Evolutionary conservation across 306 rosid genomes (phyloP), one percentile per base, ranked within the genome.

Genomic region (Pyrus bretschneideri): DNA sequence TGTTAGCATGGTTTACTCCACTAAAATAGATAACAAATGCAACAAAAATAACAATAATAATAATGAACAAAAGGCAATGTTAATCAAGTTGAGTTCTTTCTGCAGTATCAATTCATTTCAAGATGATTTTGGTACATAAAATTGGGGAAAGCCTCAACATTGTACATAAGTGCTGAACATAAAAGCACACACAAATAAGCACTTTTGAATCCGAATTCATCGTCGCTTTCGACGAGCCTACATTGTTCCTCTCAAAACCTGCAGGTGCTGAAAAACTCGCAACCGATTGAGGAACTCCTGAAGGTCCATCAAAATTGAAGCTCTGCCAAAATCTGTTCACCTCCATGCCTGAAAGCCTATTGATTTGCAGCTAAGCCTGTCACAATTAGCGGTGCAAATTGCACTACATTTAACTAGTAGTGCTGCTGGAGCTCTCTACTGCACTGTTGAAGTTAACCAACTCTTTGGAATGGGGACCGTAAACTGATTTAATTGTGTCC

Each of bases 401-500:
- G 18, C 64, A 4, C 65, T 35, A 45, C 5, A 35, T 69, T 80
- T 85, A 87, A 73, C 75, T 29, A 54, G 84, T 1, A 4, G 25
- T 22, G 63, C 14, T 73, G 70, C 81, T 57, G 3, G 84, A 63
- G 74, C 52, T 80, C 78, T 30, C 80, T 46, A 86, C 79, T 27
- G 92, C 71, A 58, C 73, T 11, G 75, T 92, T 86, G 87, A 89
- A 94, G 84, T 84, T 81, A 49, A 49, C 33, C 69, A 92, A 83
- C 84, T 94, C 98, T 84, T 87, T 81, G 25, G 98, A 92, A 67
- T 82, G 60, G 69, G 91, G 66, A 75, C 98, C 96, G 71, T 94
- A 90, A 81, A 92, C 76, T 65, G 85, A 74, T 76, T 94, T 92
- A 33, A 92, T 94, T 11, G 90, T 86, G 77, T 92, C 96, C 83